These are phyloP conservation scores for Fusarium sp. DNA, from an alignment of 2,329 filamentous ascomycete species.

Conservation along the genomic window DNA sequence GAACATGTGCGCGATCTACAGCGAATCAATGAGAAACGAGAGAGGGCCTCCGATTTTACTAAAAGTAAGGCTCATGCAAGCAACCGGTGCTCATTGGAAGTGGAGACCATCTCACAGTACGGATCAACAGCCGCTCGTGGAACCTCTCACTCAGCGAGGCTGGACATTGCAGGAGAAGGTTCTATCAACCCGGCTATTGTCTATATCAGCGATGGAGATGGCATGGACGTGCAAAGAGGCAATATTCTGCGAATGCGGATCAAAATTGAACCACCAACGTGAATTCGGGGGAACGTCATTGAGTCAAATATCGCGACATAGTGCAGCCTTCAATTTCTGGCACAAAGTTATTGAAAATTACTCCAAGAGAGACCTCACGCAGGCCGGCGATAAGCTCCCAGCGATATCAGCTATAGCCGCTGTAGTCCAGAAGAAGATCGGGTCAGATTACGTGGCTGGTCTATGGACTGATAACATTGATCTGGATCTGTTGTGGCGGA, in stretches of 20 bases:
- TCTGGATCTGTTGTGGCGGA: slow-evolving; percentile 36
- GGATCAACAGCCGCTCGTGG: slow-evolving; percentile 9
- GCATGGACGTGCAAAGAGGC: slow-evolving; percentile 27
- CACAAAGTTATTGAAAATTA: slow-evolving; percentile 43
- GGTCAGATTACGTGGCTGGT: slow-evolving; percentile 41
- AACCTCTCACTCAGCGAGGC: slow-evolving; percentile 23
- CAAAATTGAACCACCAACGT: slow-evolving; percentile 33
- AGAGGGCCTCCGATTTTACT: neutral
- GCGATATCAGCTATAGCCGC: slow-evolving; percentile 43
- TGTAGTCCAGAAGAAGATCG: slow-evolving; percentile 28
- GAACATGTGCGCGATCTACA: neutral
- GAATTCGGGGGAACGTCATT: slow-evolving; percentile 32
- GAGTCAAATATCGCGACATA: slow-evolving; percentile 9
- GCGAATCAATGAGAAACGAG: neutral
- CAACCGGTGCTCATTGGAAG: slow-evolving; percentile 27
- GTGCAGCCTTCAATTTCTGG: slow-evolving; percentile 40
- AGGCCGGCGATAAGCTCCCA: slow-evolving; percentile 38
- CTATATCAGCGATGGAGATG: slow-evolving; percentile 23
- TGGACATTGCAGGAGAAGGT: slow-evolving; percentile 34
- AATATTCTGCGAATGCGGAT: slow-evolving; percentile 39
- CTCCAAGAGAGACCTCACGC: slow-evolving; percentile 33
- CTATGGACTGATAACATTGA: slow-evolving; percentile 41
- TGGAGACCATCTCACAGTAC: slow-evolving; percentile 1
- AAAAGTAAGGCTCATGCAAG: slow-evolving; percentile 17
- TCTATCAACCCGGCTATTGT: slow-evolving; percentile 21